Percentiles rank a stretch among this genome's conserved stretches.
These are phyloP conservation scores for Salix arbutifolia DNA, from an alignment of 345 rosid genomes.

Conservation along the genomic window DNA sequence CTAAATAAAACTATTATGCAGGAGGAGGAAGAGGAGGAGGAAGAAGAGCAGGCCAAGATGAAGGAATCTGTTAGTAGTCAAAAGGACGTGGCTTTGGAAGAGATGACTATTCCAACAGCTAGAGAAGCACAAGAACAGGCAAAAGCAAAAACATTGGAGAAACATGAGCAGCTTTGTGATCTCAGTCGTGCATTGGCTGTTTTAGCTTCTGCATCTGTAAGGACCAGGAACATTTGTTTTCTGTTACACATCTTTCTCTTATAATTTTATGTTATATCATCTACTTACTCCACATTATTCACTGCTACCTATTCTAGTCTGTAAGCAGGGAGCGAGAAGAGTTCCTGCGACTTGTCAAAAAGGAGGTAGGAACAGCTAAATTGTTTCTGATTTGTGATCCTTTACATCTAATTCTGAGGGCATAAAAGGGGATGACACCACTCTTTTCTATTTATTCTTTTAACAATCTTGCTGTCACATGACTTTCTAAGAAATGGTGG, in stretches of 20 bases:
- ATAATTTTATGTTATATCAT: slow-evolving; percentile 6
- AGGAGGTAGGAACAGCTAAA: slow-evolving; percentile 53
- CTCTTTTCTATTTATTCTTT: not conserved
- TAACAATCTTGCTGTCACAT: not conserved
- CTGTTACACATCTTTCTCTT: not conserved
- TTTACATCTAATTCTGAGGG: not conserved
- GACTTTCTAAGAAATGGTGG: not conserved
- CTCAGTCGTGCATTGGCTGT: slow-evolving; percentile 95
- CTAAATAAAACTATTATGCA: slow-evolving; percentile 21
- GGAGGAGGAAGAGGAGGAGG: slow-evolving; percentile 95
- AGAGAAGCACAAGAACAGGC: slow-evolving; percentile 71
- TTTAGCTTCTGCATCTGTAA: slow-evolving; percentile 95
- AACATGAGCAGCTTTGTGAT: slow-evolving; percentile 94
- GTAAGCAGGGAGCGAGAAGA: slow-evolving; percentile 97
- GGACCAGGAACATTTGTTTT: slow-evolving; percentile 15
- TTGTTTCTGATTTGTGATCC: not conserved
- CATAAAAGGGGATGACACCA: not conserved
- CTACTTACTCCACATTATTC: slow-evolving; percentile 8
- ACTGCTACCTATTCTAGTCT: slow-evolving; percentile 48
- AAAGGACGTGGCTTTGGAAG: slow-evolving; percentile 79
- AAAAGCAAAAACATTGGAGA: slow-evolving; percentile 77
- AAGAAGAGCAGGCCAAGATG: slow-evolving; percentile 60
- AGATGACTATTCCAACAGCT: slow-evolving; percentile 63
- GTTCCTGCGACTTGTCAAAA: slow-evolving; percentile 75
- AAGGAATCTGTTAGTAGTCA: slow-evolving; percentile 60